Conservation (phyloP, 192 early-diverging fungal species). For the Linderina pennispora region DNA sequence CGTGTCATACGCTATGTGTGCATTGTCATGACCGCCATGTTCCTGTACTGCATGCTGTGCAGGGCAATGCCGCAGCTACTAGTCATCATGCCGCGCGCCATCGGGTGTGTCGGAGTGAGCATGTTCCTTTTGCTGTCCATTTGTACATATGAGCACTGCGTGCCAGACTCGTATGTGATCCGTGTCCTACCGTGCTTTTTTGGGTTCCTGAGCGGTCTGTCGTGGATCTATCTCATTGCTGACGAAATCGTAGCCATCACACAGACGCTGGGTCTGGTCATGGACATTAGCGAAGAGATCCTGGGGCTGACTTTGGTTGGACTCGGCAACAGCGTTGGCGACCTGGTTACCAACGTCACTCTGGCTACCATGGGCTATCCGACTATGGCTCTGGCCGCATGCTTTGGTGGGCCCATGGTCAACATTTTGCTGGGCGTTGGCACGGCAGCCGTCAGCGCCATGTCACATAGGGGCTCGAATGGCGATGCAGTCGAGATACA, state of each 20-base stretch:
- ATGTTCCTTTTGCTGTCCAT: too few species aligned
- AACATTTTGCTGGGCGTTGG: conserved; percentile 85
- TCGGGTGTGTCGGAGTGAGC: too few species aligned
- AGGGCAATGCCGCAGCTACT: not conserved
- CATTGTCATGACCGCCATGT: conserved; percentile 11
- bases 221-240: conserved; percentile 85
- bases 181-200: conserved; percentile 46
- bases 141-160: too few species aligned
- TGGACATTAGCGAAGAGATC: conserved; percentile 75
- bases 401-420: conserved; percentile 89
- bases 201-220: conserved; percentile 72
- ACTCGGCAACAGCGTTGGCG: conserved; percentile 78
- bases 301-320: conserved; percentile 82
- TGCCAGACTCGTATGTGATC: too few species aligned
- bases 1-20: conserved; percentile 13
- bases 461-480: conserved; percentile 31
- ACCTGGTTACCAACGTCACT: conserved; percentile 88
- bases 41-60: conserved; percentile 13
- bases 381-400: conserved; percentile 92
- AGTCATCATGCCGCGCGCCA: too few species aligned
- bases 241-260: conserved; percentile 86
- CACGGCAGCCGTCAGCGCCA: conserved; percentile 60
- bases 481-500: conserved; percentile 50
- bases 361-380: conserved; percentile 89
- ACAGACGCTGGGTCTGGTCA: conserved; percentile 70